Evolutionary conservation across 2,329 filamentous ascomycete genomes (phyloP), one percentile per base, ranked within the genome.

Genomic region (Pseudogymnoascus sp.): DNA sequence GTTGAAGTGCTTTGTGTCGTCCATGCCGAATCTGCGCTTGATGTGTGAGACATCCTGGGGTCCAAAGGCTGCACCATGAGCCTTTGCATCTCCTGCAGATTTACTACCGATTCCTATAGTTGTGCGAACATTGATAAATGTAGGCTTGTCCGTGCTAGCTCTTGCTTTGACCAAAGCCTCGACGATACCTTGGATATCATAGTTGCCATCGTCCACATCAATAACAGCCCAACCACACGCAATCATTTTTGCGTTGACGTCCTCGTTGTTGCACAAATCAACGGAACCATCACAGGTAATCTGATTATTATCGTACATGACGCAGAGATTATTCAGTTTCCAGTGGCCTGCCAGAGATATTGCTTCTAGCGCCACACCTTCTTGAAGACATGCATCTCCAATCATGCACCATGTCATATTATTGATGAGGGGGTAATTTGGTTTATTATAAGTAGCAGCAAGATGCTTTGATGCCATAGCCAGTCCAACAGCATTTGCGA

Each of bases 271-370:
- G 1, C 73, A 76, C 1, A 79, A 68, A 64, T 80, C 77, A 1
- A 80, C 75, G 1, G 74, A 74, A 4, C 80, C 80, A 63, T 82
- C 80, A 66, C 79, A 82, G 11, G 78, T 80, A 29, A 82, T 73
- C 64, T 80, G 76, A 65, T 82, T 82, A 65, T 83, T 82, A 64
- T 83, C 80, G 63, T 81, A 83, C 23, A 82, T 78, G 9, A 82
- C 67, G 1, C 75, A 76, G 5, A 82, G 69, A 65, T 82, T 82
- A 67, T 79, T 76, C 7, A 83, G 71, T 62, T 75, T 76, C 67
- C 75, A 71, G 65, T 81, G 78, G 1, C 80, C 79, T 10, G 79
- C 80, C 13, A 81, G 73, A 1, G 76, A 77, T 33, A 82, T 77
- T 0, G 80, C 79, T 66, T 82, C 80, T 1, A 80, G 70, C 0